These are phyloP conservation scores for Oryza nivara DNA, from an alignment of 176 grass and related monocot genomes.

Conservation along the genomic window DNA sequence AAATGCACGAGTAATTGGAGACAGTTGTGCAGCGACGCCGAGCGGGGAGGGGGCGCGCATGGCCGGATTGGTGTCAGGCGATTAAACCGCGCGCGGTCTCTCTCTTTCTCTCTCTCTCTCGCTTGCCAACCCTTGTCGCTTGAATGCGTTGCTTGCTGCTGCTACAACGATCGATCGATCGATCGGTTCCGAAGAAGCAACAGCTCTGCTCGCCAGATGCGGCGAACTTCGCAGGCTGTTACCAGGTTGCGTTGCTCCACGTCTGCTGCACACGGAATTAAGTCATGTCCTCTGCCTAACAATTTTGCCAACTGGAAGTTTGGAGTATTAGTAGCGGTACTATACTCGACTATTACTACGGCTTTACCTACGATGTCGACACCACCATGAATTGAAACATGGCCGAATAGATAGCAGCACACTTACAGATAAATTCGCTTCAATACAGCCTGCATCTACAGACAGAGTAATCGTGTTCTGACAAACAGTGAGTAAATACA, in stretches of 20 bases:
- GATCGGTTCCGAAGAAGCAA: conserved; percentile 12
- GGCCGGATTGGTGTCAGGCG: conserved; percentile 27
- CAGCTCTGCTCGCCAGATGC: not conserved
- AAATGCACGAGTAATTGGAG: conserved; percentile 93
- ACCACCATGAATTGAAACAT: not conserved
- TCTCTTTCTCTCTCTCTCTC: not conserved
- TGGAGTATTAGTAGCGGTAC: not conserved
- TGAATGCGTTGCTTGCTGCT: conserved; percentile 45
- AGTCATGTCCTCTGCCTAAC: conserved; percentile 32
- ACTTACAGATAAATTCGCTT: not conserved
- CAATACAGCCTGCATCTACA: not conserved
- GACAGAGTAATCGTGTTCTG: not conserved
- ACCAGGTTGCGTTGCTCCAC: conserved; percentile 33
- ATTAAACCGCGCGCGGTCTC: conserved; percentile 28
- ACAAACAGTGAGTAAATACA: not conserved
- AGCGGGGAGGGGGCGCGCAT: not conserved
- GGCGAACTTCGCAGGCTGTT: not conserved
- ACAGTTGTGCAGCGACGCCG: conserved; percentile 56
- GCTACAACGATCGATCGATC: not conserved
- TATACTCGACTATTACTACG: not conserved
- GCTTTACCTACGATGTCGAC: not conserved
- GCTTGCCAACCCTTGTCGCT: conserved; percentile 40
- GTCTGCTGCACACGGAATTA: conserved; percentile 36
- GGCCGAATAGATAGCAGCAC: not conserved
- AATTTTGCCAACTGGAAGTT: conserved; percentile 32